phyloP scores from a whole-genome alignment of 495 filamentous ascomycete species.

The Talaromyces wortmannii region DNA sequence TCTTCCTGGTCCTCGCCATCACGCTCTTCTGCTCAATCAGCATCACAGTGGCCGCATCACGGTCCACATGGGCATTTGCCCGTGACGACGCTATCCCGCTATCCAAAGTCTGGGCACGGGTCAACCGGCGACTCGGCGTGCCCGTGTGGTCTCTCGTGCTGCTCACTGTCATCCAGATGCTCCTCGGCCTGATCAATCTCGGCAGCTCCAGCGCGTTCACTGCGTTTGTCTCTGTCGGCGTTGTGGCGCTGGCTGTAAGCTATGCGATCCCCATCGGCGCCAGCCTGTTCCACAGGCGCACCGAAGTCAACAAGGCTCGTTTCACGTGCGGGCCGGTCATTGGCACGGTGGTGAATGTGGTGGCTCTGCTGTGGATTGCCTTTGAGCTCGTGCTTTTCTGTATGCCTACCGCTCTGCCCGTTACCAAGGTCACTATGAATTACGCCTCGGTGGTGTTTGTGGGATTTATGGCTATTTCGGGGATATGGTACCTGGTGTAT shows the following conservation, averaged over 20 bases:
- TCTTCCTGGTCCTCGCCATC: constrained; percentile 53
- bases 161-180: constrained; percentile 31
- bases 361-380: constrained; percentile 52
- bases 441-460: constrained; percentile 60
- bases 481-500: constrained; percentile 37
- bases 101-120: constrained; percentile 23
- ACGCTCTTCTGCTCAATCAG: constrained; percentile 56
- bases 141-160: constrained; percentile 30
- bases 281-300: constrained; percentile 43
- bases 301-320: constrained; percentile 42
- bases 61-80: constrained; percentile 54
- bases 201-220: constrained; percentile 53
- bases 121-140: constrained; percentile 20
- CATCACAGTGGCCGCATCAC: constrained; percentile 53
- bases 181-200: constrained; percentile 58
- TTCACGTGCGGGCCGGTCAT: constrained; percentile 49
- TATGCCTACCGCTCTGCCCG: constrained; percentile 44
- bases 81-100: constrained; percentile 44
- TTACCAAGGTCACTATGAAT: constrained; percentile 45
- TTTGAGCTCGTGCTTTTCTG: constrained; percentile 55
- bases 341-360: constrained; percentile 48
- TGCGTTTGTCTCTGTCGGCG: constrained; percentile 57
- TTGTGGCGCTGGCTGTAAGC: constrained; percentile 50
- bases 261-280: constrained; percentile 54
- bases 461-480: constrained; percentile 38